Evolutionary conservation across 2,329 filamentous ascomycete genomes (phyloP).

Genomic region (Cladosporium sp.): DNA sequence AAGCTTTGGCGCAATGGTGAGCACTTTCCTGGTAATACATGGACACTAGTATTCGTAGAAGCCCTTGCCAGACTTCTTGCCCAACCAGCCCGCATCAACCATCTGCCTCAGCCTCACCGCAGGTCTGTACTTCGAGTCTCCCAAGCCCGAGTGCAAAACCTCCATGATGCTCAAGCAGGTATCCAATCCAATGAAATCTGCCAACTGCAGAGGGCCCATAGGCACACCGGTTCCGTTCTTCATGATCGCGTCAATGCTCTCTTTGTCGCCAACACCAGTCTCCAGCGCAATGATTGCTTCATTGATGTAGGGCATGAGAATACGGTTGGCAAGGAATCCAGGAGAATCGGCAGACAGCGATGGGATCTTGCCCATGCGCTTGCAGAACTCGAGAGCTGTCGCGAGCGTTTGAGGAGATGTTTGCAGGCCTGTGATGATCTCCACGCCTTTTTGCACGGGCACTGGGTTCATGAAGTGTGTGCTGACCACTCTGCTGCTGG

Average conservation of each 20-base stretch:
- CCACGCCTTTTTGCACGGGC: conserved; percentile 92
- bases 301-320: conserved; percentile 99
- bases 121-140: conserved; percentile 93
- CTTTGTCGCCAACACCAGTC: conserved; percentile 82
- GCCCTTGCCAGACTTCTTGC: conserved; percentile 95
- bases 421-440: conserved; percentile 93
- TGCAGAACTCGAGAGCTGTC: conserved; percentile 80
- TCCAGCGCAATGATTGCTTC: conserved; percentile 96
- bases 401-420: conserved; percentile 80
- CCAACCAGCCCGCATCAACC: conserved; percentile 96
- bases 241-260: conserved; percentile 97
- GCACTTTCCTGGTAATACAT: neutral
- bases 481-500: conserved; percentile 83
- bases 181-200: conserved; percentile 96
- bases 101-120: conserved; percentile 86
- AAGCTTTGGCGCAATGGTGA: neutral
- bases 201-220: conserved; percentile 91
- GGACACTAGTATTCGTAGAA: conserved; percentile 62
- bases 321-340: conserved; percentile 93
- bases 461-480: conserved; percentile 99
- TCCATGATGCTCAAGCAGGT: conserved; percentile 98
- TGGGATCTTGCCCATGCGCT: conserved; percentile 88
- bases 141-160: conserved; percentile 85
- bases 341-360: conserved; percentile 87
- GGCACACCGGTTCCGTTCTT: conserved; percentile 98